Conservation (phyloP, 495 filamentous ascomycete species). For the Podospora anserina region DNA sequence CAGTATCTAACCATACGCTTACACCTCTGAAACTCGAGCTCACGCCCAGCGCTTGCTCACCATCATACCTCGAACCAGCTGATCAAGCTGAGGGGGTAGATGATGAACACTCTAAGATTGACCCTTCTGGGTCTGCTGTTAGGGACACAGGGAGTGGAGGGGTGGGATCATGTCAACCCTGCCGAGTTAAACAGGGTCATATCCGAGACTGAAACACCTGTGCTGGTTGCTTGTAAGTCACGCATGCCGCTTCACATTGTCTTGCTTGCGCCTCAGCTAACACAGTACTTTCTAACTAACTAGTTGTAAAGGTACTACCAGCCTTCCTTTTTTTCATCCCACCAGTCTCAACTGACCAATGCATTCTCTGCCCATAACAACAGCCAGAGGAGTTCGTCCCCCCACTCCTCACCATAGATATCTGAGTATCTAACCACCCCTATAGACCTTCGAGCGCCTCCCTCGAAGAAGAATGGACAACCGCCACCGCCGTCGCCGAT, state of each 20-base stretch:
- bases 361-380: not conserved
- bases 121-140: not conserved
- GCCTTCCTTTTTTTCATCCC: not conserved
- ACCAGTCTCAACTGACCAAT: not conserved
- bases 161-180: not conserved
- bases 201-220: not conserved
- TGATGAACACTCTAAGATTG: not conserved
- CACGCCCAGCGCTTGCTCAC: not conserved
- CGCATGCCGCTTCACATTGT: too few species aligned
- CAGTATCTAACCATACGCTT: not conserved
- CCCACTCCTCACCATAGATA: not conserved
- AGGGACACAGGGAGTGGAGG: not conserved
- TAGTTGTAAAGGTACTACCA: not conserved
- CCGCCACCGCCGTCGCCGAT: not conserved
- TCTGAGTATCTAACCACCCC: not conserved
- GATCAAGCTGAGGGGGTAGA: not conserved
- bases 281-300: not conserved
- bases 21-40: not conserved
- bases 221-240: not conserved
- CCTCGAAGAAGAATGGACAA: not conserved
- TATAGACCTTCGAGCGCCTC: not conserved
- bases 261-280: not conserved
- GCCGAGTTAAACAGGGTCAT: not conserved
- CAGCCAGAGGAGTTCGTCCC: not conserved
- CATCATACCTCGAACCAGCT: not conserved